A percentile compares a stretch with the other conserved stretches of the same genome.
Evolutionary conservation across 768 basidiomycete species (phyloP).

Genomic region (Suillus cothurnatus): DNA sequence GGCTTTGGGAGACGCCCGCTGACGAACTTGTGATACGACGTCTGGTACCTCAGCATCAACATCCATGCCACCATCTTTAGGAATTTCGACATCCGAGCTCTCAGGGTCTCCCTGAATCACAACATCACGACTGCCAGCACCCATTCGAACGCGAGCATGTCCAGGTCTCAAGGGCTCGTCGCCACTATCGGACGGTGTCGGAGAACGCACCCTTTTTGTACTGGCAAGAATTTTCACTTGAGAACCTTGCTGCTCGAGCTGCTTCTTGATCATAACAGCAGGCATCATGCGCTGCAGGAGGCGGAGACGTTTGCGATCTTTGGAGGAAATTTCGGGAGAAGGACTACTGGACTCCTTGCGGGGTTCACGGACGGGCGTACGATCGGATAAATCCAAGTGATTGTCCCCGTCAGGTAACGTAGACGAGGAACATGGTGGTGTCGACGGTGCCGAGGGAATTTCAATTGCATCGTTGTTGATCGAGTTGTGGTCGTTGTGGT

Average conservation of each 20-base stretch:
- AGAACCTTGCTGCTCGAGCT: conserved; percentile 20
- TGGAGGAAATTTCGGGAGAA: conserved; percentile 23
- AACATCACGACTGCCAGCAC: conserved; percentile 32
- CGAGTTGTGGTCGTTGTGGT: background rate
- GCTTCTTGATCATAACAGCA: conserved; percentile 47
- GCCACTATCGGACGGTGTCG: conserved; percentile 29
- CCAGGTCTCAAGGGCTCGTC: conserved; percentile 53
- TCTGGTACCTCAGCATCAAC: conserved; percentile 9
- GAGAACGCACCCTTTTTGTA: conserved; percentile 8
- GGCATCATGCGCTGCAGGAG: conserved; percentile 56
- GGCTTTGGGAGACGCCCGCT: conserved; percentile 2
- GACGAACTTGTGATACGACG: conserved; percentile 16
- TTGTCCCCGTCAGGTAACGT: conserved; percentile 1
- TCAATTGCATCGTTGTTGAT: conserved; percentile 2
- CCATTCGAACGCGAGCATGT: conserved; percentile 45
- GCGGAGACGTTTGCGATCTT: conserved; percentile 39
- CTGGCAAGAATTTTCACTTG: background rate
- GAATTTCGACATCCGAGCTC: conserved; percentile 47
- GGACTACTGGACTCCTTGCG: conserved; percentile 15
- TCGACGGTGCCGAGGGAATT: conserved; percentile 19
- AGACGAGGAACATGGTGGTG: conserved; percentile 13
- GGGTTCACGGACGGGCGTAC: background rate
- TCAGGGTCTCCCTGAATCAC: conserved; percentile 66
- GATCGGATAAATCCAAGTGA: conserved; percentile 15
- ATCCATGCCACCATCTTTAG: conserved; percentile 10